Evolutionary conservation across 306 rosid species (phyloP).

Genomic region (Leucaena leucocephala): DNA sequence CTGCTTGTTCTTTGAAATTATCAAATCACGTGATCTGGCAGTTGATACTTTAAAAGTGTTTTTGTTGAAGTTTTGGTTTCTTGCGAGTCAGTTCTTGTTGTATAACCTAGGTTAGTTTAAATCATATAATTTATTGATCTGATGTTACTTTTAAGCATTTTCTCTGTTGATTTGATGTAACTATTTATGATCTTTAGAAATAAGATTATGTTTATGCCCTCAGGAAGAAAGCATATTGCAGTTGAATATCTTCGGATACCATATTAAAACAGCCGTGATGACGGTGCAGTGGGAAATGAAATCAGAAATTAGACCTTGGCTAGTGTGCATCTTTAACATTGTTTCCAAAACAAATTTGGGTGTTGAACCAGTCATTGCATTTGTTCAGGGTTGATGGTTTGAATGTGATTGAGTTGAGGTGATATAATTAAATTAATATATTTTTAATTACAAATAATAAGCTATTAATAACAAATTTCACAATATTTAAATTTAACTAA

Average conservation of each 20-base stretch:
- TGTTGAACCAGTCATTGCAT: not conserved
- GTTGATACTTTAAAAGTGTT: constrained; percentile 8
- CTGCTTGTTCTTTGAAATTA: not conserved
- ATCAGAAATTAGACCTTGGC: not conserved
- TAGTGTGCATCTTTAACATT: not conserved
- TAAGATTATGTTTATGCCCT: not conserved
- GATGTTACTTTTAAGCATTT: constrained; percentile 19
- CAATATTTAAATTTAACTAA: no score
- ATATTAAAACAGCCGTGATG: not conserved
- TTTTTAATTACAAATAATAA: no score
- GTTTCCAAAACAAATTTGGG: not conserved
- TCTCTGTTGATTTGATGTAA: not conserved
- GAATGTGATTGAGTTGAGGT: not conserved
- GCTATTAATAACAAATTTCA: not conserved
- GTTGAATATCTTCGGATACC: not conserved
- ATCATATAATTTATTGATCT: constrained; percentile 29
- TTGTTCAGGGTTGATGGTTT: not conserved
- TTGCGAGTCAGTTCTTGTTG: constrained; percentile 22
- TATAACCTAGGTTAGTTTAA: constrained; percentile 27
- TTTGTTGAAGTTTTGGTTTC: not conserved
- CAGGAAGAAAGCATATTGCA: not conserved
- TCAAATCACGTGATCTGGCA: constrained; percentile 17
- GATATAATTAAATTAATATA: not conserved
- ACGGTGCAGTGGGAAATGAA: not conserved
- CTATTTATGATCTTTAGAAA: not conserved